These are phyloP conservation scores for Trametes versicolor DNA, from an alignment of 1,284 basidiomycete genomes.

Conservation along the genomic window DNA sequence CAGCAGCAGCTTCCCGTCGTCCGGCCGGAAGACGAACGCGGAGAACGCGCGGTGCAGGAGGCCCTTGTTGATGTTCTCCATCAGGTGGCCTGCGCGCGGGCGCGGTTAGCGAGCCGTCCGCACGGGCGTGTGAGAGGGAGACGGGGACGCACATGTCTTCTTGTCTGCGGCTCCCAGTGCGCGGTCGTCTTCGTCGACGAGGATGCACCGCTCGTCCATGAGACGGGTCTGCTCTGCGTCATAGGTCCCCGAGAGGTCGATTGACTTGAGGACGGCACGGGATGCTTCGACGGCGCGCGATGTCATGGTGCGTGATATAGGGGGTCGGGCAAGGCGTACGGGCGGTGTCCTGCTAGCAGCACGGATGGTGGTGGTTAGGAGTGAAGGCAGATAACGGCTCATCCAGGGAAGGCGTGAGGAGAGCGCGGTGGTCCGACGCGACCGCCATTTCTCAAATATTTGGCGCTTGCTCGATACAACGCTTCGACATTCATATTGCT, in stretches of 20 bases:
- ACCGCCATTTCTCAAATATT: slow-evolving; percentile 22
- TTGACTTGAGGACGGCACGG: slow-evolving; percentile 67
- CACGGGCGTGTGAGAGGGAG: not conserved
- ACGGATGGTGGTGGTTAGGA: slow-evolving; percentile 35
- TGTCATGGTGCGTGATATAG: slow-evolving; percentile 41
- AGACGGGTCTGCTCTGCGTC: slow-evolving; percentile 86
- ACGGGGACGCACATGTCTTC: slow-evolving; percentile 85
- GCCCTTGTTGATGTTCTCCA: slow-evolving; percentile 96
- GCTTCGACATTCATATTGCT: slow-evolving; percentile 8
- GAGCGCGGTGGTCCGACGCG: slow-evolving; percentile 34
- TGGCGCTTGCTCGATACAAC: slow-evolving; percentile 2
- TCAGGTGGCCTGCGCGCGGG: slow-evolving; percentile 83
- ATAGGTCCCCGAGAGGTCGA: slow-evolving; percentile 76
- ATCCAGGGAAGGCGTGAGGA: slow-evolving; percentile 29
- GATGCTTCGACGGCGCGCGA: slow-evolving; percentile 65
- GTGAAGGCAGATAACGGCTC: slow-evolving; percentile 33
- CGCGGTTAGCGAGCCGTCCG: not conserved
- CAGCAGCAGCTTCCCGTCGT: slow-evolving; percentile 93
- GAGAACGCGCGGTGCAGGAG: slow-evolving; percentile 98
- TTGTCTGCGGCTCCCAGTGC: slow-evolving; percentile 94
- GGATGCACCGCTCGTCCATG: slow-evolving; percentile 98
- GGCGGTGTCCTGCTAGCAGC: slow-evolving; percentile 17
- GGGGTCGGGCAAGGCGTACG: slow-evolving; percentile 1
- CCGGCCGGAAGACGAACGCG: slow-evolving; percentile 95
- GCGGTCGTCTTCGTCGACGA: slow-evolving; percentile 91